Percentiles rank a stretch among this genome's conserved stretches.
Evolutionary conservation across 257 asterid genomes (phyloP).

Genomic region (Solanum appendiculatum): DNA sequence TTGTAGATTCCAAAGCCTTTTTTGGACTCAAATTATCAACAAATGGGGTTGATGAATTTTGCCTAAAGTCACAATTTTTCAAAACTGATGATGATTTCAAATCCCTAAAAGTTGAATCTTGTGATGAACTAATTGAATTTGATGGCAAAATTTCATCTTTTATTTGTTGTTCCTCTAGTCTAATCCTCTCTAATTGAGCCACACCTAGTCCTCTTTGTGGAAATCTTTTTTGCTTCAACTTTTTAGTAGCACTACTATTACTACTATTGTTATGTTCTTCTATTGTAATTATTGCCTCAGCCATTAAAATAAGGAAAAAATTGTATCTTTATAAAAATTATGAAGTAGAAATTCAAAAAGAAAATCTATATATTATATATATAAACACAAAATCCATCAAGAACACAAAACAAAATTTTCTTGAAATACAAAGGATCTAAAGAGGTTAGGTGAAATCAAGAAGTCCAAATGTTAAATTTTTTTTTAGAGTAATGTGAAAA

Average conservation of each 20-base stretch:
- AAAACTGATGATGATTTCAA: constrained; percentile 14
- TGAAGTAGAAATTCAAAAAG: constrained; percentile 1
- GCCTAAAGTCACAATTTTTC: constrained; percentile 22
- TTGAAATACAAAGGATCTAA: constrained; percentile 36
- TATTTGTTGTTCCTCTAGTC: constrained; percentile 61
- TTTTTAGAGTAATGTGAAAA: too few species aligned
- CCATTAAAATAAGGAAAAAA: constrained; percentile 31
- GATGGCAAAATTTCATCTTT: constrained; percentile 29
- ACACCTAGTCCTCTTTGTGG: constrained; percentile 95
- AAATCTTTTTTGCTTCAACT: constrained; percentile 60
- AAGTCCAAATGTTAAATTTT: too few species aligned
- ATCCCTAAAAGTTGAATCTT: constrained; percentile 27
- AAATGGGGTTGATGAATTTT: constrained; percentile 27
- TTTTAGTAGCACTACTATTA: constrained; percentile 30
- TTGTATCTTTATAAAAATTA: constrained; percentile 13
- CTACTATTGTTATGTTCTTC: constrained; percentile 43
- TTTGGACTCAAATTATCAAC: constrained; percentile 21
- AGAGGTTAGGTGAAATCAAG: too few species aligned
- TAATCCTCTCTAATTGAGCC: constrained; percentile 88
- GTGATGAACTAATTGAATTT: constrained; percentile 12
- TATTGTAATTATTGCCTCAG: constrained; percentile 39
- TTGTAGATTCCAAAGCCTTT: constrained; percentile 17
- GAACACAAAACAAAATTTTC: constrained; percentile 8
- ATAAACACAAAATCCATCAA: constrained; percentile 23
- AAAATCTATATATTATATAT: neutral